Conservation (phyloP, 164 flowering plant genomes). For the Kalanchoe fedtschenkoi region DNA sequence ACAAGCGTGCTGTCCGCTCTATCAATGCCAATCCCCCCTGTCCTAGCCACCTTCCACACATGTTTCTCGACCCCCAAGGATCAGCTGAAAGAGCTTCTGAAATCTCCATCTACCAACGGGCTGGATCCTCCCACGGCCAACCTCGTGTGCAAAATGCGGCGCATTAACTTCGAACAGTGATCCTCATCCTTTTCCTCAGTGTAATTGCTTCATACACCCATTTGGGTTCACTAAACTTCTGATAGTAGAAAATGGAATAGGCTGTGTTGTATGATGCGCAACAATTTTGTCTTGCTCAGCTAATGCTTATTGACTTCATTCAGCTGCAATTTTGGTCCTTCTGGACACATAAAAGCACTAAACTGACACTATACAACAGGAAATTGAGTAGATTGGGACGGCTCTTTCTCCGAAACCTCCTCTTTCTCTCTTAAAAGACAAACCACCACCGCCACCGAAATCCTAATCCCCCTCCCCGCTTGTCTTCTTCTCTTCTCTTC, state of each 20-base stretch:
- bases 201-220: background rate
- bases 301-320: no score
- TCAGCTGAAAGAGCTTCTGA: slow-evolving; percentile 65
- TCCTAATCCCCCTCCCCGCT: no score
- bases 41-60: slow-evolving; percentile 69
- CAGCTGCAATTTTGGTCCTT: no score
- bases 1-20: slow-evolving; percentile 91
- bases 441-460: no score
- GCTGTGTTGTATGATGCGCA: no score
- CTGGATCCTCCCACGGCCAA: slow-evolving; percentile 79
- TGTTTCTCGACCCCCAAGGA: slow-evolving; percentile 80
- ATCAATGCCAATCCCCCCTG: slow-evolving; percentile 76
- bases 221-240: background rate
- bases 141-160: slow-evolving; percentile 85
- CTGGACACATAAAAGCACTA: no score
- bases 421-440: no score
- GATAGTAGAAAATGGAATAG: background rate
- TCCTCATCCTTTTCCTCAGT: background rate
- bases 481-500: no score
- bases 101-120: slow-evolving; percentile 53
- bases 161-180: slow-evolving; percentile 50
- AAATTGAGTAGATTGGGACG: no score
- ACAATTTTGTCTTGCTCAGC: background rate
- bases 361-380: no score
- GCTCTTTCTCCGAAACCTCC: no score